These are phyloP conservation scores for Lotmaria passim DNA, from an alignment of 208 protist species.

Conservation along the genomic window DNA sequence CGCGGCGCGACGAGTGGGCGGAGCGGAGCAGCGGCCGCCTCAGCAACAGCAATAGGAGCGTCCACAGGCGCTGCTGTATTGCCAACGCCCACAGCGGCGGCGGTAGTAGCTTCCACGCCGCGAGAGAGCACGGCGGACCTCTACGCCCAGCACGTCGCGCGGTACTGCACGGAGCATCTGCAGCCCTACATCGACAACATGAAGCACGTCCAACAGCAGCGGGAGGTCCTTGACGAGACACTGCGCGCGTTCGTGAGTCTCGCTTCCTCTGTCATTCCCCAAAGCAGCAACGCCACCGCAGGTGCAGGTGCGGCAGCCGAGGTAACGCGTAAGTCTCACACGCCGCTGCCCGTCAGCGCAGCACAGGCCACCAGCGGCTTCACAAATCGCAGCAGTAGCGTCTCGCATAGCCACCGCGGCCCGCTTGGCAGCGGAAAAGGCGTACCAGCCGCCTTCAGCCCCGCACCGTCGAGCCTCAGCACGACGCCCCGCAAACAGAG, in stretches of 20 bases:
- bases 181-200: conserved; percentile 60
- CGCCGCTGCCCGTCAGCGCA: conserved; percentile 2
- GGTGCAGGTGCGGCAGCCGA: background rate
- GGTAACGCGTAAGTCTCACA: conserved; percentile 8
- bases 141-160: conserved; percentile 42
- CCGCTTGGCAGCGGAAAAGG: conserved; percentile 18
- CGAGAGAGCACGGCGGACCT: conserved; percentile 16
- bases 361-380: background rate
- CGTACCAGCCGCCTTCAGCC: background rate
- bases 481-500: conserved; percentile 30
- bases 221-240: conserved; percentile 39
- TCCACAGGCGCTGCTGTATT: background rate
- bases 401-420: conserved; percentile 16
- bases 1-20: conserved; percentile 7
- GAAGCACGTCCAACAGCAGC: conserved; percentile 45
- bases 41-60: conserved; percentile 3
- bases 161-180: conserved; percentile 68
- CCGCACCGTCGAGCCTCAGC: conserved; percentile 19
- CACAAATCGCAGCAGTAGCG: conserved; percentile 11
- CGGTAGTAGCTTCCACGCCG: background rate
- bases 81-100: background rate
- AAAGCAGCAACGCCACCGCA: background rate
- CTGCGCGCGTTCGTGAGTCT: conserved; percentile 46
- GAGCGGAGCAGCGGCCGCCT: background rate
- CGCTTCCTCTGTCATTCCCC: conserved; percentile 9